phyloP scores from a whole-genome alignment of 2,329 filamentous ascomycete species.

The Westerdykella ornata region DNA sequence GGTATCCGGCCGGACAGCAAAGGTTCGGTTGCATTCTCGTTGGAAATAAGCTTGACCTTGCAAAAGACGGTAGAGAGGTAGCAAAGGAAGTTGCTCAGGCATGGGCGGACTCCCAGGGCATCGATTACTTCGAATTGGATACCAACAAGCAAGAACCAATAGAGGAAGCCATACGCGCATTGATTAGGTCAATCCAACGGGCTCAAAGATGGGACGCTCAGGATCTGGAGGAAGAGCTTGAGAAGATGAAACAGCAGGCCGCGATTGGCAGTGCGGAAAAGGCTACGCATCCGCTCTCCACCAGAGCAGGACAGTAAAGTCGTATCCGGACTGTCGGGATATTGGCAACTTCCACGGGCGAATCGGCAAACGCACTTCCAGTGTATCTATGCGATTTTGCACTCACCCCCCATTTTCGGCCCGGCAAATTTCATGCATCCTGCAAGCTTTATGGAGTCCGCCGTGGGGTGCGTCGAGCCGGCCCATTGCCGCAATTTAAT shows the following conservation, averaged over 20 bases:
- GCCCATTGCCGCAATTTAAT: too few relatives aligned
- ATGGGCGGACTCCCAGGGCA: constrained; percentile 21
- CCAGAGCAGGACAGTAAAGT: too few relatives aligned
- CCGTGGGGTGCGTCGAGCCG: too few relatives aligned
- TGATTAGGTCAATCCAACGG: constrained; percentile 12
- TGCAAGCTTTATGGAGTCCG: too few relatives aligned
- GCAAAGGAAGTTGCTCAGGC: constrained; percentile 12
- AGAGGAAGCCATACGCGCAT: constrained; percentile 9
- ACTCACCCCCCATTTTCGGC: too few relatives aligned
- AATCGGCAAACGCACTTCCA: too few relatives aligned
- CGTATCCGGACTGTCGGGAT: too few relatives aligned
- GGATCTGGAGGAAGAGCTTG: constrained; percentile 6
- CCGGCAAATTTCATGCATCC: too few relatives aligned
- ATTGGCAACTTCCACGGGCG: too few relatives aligned
- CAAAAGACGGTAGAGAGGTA: constrained; percentile 11
- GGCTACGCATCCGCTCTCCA: too few relatives aligned
- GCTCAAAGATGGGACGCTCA: constrained; percentile 5
- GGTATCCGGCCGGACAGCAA: constrained; percentile 4
- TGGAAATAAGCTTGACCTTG: constrained; percentile 21
- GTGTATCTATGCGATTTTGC: too few relatives aligned
- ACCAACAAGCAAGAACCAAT: constrained; percentile 6
- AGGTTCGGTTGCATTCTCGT: constrained; percentile 26
- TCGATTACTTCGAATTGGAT: constrained; percentile 16
- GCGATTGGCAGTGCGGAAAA: too few relatives aligned
- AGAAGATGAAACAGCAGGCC: constrained; percentile 3